Evolutionary conservation across 2,329 filamentous ascomycete genomes (phyloP), one percentile per base, ranked within the genome.

Genomic region (Alternaria alternata): DNA sequence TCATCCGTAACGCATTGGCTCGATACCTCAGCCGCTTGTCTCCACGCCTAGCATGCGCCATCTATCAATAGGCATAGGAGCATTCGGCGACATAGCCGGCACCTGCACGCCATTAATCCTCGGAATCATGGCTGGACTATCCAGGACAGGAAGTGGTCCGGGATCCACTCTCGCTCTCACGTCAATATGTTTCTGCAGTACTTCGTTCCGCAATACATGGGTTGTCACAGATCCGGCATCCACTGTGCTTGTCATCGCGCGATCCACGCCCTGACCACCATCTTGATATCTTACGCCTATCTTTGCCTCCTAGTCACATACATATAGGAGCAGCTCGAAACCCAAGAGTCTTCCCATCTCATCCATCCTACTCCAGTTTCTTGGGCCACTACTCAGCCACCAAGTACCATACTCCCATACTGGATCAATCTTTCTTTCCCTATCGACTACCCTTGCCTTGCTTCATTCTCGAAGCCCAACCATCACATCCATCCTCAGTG

Each of bases 111-210:
- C 72, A 77, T 76, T 66, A 65, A 68, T 62, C 62, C 66, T 77
- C 74, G 71, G 72, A 64, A 70, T 70, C 62, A 69, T 70, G 74
- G 71, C 66, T 61, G 68, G 62, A 68, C 75, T 69, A 75, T 70
- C 73, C 73, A 73, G 66, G 70, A 70, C 70, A 63, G 62, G 71
- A 68, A 68, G 71, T 73, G 68, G 73, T 60, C 65, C 67, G 68
- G 68, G 70, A 69, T 75, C 74, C 72, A 77, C 72, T 73, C 66
- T 72, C 55, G 64, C 71, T 68, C 74, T 78, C 75, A 79, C 73
- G 76, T 78, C 76, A 78, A 79, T 72, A 73, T 73, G 73, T 69
- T 75, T 69, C 71, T 76, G 72, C 71, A 77, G 73, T 76, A 77
- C 75, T 72, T 76, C 70, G 74, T 74, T 74, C 75, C 74, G 77